Evolutionary conservation across 495 filamentous ascomycete genomes (phyloP), one percentile per base, ranked within the genome.

Genomic region (Corynascus novoguineensis): DNA sequence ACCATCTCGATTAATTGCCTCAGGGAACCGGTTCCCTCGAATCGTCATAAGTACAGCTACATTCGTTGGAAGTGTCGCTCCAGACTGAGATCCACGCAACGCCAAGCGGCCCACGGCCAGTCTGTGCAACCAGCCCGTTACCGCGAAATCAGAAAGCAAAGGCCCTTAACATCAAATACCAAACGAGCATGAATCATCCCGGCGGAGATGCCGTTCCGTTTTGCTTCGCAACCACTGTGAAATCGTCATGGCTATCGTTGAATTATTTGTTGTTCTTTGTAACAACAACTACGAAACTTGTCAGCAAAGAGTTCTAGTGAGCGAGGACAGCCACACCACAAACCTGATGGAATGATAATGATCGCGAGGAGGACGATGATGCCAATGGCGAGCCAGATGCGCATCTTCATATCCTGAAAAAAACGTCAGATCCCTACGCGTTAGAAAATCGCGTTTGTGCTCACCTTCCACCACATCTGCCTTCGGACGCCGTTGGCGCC

Each of bases 401-500:
- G 85, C 93, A 97, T 99, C 82, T 96, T 96, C 90, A 97, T 96
- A 72, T 98, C 92, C 82, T 70, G 42, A 31, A 34, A 40, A 19
- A 34, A 1, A 19, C n/a, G 57, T 40, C 27, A 60, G 21, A n/a
- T 19, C 9, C 11, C 22, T 21, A 28, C 9, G 40, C 5, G n/a
- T n/a, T n/a, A 11, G 41, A 12, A 10, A 12, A 0, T 28, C 2
- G 15, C 8, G 5, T 25, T 19, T 15, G 2, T 32, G 50, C 66
- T 53, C 60, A 71, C 71, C 65, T 81, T 81, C 78, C 78, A 81
- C 79, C 79, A 81, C 78, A 96, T 95, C 69, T 90, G 78, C 82
- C 97, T 97, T 64, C 92, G 83, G 55, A 97, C 92, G 61, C 89
- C 81, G 75, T 97, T 97, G 65, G 93, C 93, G 57, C 93, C 91